A percentile compares a stretch with the other conserved stretches of the same genome.
Evolutionary conservation across 1,284 basidiomycete species (phyloP).

Genomic region (Meira miltonrushii): DNA sequence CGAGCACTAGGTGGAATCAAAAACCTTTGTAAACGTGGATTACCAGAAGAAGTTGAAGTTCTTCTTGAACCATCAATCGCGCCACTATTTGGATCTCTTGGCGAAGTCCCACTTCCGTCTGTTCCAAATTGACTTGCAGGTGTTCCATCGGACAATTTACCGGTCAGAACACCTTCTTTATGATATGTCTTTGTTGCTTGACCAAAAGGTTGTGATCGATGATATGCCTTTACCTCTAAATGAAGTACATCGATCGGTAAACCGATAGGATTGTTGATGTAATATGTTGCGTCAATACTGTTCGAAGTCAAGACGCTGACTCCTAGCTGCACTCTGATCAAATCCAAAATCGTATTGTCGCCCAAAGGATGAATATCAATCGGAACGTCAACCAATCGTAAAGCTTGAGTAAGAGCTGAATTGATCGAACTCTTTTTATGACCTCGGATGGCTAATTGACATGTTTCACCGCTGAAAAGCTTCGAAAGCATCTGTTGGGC

Average conservation of each 20-base stretch:
- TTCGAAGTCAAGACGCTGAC: conserved; percentile 31
- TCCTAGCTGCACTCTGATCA: conserved; percentile 35
- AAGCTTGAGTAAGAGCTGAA: conserved; percentile 23
- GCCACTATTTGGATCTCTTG: not conserved
- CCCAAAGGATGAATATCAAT: conserved; percentile 38
- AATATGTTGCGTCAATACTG: conserved; percentile 31
- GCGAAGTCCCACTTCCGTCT: too few relatives aligned
- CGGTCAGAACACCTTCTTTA: conserved; percentile 8
- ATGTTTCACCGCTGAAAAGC: conserved; percentile 31
- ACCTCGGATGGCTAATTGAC: conserved; percentile 34
- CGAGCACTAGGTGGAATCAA: conserved; percentile 13
- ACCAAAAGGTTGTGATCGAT: conserved; percentile 34
- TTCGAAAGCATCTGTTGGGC: conserved; percentile 34
- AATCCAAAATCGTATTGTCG: conserved; percentile 33
- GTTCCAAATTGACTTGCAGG: conserved; percentile 13
- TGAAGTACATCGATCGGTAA: conserved; percentile 32
- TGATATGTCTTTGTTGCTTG: conserved; percentile 20
- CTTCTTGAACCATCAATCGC: not conserved
- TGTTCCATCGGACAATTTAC: conserved; percentile 23
- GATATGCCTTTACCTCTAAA: conserved; percentile 32
- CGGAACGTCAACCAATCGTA: conserved; percentile 24
- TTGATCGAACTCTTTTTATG: conserved; percentile 32
- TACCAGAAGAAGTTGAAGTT: not conserved
- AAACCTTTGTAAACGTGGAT: not conserved
- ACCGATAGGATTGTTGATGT: conserved; percentile 36